A percentile compares a stretch with the other conserved stretches of the same genome.
Evolutionary conservation across 805 yeast genomes (phyloP).

Genomic region (Saturnispora sekii): DNA sequence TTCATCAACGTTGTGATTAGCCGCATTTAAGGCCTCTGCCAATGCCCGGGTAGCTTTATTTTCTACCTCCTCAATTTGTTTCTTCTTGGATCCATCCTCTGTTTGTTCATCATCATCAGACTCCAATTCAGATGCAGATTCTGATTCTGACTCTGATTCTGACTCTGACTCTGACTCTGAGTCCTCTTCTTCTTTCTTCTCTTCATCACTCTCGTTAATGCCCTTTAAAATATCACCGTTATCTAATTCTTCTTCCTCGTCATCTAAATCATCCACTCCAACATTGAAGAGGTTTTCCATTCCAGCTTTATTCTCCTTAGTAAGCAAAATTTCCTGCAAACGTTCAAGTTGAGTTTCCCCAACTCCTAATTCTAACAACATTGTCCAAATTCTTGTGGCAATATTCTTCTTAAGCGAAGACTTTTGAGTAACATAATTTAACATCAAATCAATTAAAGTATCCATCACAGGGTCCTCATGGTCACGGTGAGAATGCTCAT

Average conservation of each 20-base stretch:
- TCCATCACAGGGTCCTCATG: slow-evolving; percentile 17
- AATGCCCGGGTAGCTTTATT: slow-evolving; percentile 49
- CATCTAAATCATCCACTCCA: slow-evolving; percentile 40
- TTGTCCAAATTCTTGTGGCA: slow-evolving; percentile 39
- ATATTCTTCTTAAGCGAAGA: slow-evolving; percentile 49
- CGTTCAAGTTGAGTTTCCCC: slow-evolving; percentile 36
- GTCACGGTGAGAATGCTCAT: slow-evolving; percentile 22
- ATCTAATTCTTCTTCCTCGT: slow-evolving; percentile 32
- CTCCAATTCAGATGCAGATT: neutral
- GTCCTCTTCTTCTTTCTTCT: slow-evolving; percentile 35
- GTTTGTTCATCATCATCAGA: too few species aligned
- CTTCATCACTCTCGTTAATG: slow-evolving; percentile 31
- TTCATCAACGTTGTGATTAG: slow-evolving; percentile 16
- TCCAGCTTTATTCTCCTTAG: slow-evolving; percentile 77
- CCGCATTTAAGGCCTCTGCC: slow-evolving; percentile 59
- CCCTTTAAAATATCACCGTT: slow-evolving; percentile 29
- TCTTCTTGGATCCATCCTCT: slow-evolving; percentile 33
- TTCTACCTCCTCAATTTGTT: slow-evolving; percentile 26
- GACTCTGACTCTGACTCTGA: slow-evolving; percentile 34
- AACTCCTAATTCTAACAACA: slow-evolving; percentile 36
- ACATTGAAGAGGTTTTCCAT: slow-evolving; percentile 66
- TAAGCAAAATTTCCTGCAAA: slow-evolving; percentile 43
- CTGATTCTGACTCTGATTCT: slow-evolving; percentile 11
- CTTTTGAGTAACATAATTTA: slow-evolving; percentile 48
- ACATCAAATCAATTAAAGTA: slow-evolving; percentile 39